Base-by-base conservation (phyloP, 768 basidiomycete genomes). In the Leccinum olivaceopallidum region DNA sequence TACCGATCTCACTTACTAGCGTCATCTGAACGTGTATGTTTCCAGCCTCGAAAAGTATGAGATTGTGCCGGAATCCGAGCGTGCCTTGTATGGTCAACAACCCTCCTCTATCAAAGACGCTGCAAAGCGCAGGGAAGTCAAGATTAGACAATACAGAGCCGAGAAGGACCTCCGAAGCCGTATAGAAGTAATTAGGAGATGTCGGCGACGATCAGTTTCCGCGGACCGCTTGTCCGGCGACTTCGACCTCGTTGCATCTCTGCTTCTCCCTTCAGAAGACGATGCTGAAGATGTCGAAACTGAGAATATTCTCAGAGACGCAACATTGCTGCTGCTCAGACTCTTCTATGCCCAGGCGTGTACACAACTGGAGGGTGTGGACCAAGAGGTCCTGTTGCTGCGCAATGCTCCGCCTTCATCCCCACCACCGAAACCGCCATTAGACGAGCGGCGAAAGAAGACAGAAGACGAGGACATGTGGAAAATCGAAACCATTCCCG, bases 81-180 rank as follows among this genome's bases (percentile, higher is more conserved):
- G 82, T 51, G 74, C 72, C 13, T 69, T 93, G 12, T 83, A 87
- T 64, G 77, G 75, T 49, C 80, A 79, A 52, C 80, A 79, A 56
- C 64, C 81, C 10, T 78, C 79, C 9, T 66, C 77, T n/a, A 73
- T 87, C 53, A 73, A 68, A 10, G 90, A 98, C 72, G 83, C 88
- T 20, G 82, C 85, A 2, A 84, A 82, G 69, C 81, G 89, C 58
- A 78, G 97, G 65, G 94, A 96, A 65, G 73, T 88, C 36, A 99
- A 97, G 78, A 97, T 99, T 63, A 87, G 85, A 62, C 95, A 95
- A 70, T 98, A 86, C 73, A 87, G 88, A 73, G 83, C 85, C 59
- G 94, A 96, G 75, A 95, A 92, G 73, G 89, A 90, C 37, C 75
- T 98, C 30, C 83, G 85, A 57, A 74, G 75, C 20, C 82, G 82